Percentiles rank a stretch among this genome's conserved stretches.
Conservation (phyloP, 2,329 filamentous ascomycete genomes). For the Metarhizium rileyi region DNA sequence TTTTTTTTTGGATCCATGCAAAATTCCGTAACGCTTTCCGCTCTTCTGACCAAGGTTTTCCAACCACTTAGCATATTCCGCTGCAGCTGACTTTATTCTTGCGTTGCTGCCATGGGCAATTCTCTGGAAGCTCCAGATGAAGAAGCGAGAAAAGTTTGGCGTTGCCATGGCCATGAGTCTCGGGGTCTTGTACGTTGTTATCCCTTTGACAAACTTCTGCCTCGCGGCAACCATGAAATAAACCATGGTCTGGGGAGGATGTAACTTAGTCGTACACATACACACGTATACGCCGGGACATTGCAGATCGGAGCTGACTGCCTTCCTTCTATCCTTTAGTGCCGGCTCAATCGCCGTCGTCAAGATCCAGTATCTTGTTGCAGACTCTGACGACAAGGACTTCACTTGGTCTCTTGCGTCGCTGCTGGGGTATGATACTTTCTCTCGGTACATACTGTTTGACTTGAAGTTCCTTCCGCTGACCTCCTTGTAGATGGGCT, state of each 20-base stretch:
- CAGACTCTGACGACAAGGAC: slow-evolving; percentile 4
- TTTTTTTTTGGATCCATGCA: too few relatives aligned
- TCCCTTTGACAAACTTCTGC: not conserved
- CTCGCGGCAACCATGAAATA: too few relatives aligned
- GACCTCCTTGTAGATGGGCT: slow-evolving; percentile 4
- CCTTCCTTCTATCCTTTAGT: not conserved
- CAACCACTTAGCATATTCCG: slow-evolving; percentile 2
- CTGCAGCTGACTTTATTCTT: slow-evolving; percentile 6
- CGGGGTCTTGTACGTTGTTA: slow-evolving; percentile 6
- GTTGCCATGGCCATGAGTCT: slow-evolving; percentile 8
- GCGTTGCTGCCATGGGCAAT: slow-evolving; percentile 7
- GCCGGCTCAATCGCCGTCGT: slow-evolving; percentile 6
- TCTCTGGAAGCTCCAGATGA: slow-evolving; percentile 7
- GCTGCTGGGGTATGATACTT: slow-evolving; percentile 3
- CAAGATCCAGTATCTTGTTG: slow-evolving; percentile 6
- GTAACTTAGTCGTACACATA: too few relatives aligned
- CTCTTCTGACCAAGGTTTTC: not conserved
- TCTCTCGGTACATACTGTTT: not conserved
- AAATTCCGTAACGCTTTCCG: not conserved
- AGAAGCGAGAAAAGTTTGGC: slow-evolving; percentile 6
- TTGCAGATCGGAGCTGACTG: not conserved
- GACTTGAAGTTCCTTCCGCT: not conserved
- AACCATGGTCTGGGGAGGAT: too few relatives aligned
- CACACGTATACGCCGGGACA: not conserved
- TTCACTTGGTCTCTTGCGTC: slow-evolving; percentile 7